These are phyloP conservation scores for Plectosphaerella sp. DNA, from an alignment of 2,329 filamentous ascomycete genomes.

Conservation along the genomic window DNA sequence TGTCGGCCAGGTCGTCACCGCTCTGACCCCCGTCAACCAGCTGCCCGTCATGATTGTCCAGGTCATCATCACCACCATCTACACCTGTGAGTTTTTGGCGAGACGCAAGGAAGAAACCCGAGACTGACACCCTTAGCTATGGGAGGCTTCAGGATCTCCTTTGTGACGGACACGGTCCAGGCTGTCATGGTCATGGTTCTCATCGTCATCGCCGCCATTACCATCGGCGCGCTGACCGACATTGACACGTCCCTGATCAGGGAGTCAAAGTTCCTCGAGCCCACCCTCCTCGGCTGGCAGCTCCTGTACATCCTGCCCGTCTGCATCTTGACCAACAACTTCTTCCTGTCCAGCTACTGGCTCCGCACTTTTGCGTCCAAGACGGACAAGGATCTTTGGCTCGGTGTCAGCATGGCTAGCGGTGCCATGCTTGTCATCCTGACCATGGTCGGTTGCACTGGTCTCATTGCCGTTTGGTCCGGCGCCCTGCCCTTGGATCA, in stretches of 20 bases:
- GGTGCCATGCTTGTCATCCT: conserved; percentile 64
- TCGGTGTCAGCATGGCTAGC: conserved; percentile 67
- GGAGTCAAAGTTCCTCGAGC: conserved; percentile 62
- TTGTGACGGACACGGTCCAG: conserved; percentile 79
- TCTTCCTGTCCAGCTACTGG: conserved; percentile 83
- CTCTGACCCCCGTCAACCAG: conserved; percentile 69
- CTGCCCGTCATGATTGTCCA: conserved; percentile 75
- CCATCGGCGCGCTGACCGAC: conserved; percentile 70
- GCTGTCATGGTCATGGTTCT: conserved; percentile 72
- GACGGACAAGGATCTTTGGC: conserved; percentile 72
- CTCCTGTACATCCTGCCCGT: conserved; percentile 80
- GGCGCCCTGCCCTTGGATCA: conserved; percentile 64
- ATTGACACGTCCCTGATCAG: conserved; percentile 67
- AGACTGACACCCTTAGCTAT: conserved; percentile 46
- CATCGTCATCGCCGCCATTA: conserved; percentile 71
- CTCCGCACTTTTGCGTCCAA: conserved; percentile 76
- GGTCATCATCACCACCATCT: conserved; percentile 73
- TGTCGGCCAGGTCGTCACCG: conserved; percentile 71
- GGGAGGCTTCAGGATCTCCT: conserved; percentile 79
- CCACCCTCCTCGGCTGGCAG: conserved; percentile 75
- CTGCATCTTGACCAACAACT: conserved; percentile 78
- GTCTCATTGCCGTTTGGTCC: conserved; percentile 74
- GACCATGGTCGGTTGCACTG: conserved; percentile 67
- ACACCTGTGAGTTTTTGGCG: conserved; percentile 58
- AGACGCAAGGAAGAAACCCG: no score